Evolutionary conservation across 2,329 filamentous ascomycete genomes (phyloP).

Genomic region (Fusarium devonianum): DNA sequence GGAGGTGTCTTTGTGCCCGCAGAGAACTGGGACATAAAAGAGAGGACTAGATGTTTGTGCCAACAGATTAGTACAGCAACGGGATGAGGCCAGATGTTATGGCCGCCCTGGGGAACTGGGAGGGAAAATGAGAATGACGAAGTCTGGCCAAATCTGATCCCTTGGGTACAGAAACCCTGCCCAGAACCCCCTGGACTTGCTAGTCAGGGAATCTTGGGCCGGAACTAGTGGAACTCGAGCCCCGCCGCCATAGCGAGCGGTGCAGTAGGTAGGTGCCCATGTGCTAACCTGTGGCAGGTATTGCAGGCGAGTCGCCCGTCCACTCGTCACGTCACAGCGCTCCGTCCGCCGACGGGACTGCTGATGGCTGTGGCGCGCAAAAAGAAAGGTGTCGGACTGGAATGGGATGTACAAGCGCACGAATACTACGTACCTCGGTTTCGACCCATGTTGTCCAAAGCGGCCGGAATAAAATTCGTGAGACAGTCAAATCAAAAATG

Average conservation of each 20-base stretch:
- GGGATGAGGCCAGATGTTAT: slow-evolving; percentile 40
- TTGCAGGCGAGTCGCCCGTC: slow-evolving; percentile 19
- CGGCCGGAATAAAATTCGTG: slow-evolving; percentile 31
- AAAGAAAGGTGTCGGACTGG: too few relatives aligned
- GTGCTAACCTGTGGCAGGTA: slow-evolving; percentile 19
- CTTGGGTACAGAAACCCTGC: slow-evolving; percentile 20
- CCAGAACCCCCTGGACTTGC: slow-evolving; percentile 11
- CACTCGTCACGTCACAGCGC: slow-evolving; percentile 7
- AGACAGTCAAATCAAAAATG: slow-evolving; percentile 37
- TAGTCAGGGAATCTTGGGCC: slow-evolving; percentile 27
- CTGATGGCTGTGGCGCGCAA: too few relatives aligned
- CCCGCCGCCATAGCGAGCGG: slow-evolving; percentile 18
- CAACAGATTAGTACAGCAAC: slow-evolving; percentile 35
- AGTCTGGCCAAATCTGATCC: slow-evolving; percentile 18
- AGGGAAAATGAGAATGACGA: slow-evolving; percentile 12
- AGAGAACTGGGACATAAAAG: slow-evolving; percentile 86
- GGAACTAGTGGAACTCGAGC: slow-evolving; percentile 22
- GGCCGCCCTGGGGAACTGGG: slow-evolving; percentile 20
- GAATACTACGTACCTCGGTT: slow-evolving; percentile 62
- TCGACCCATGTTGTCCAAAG: slow-evolving; percentile 55
- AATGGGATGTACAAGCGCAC: slow-evolving; percentile 34
- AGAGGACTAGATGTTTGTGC: slow-evolving; percentile 68
- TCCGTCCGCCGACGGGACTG: too few relatives aligned
- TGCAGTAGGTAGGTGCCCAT: too few relatives aligned
- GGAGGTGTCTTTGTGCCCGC: slow-evolving; percentile 56